Evolutionary conservation across 2,329 filamentous ascomycete genomes (phyloP).

Genomic region (Tricladium varicosporioides): DNA sequence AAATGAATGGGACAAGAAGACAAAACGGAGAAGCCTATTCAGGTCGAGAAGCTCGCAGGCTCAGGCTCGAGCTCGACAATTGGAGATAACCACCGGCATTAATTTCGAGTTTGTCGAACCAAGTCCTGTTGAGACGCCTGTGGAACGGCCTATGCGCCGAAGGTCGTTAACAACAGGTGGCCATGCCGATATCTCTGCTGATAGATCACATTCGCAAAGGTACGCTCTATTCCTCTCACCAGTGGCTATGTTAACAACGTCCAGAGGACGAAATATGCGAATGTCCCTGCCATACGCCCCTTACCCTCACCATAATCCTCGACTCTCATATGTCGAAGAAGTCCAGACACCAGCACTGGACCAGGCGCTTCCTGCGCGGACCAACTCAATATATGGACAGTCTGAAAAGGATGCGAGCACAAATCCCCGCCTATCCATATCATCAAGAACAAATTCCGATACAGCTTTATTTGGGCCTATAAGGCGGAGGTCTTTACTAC

Average conservation of each 20-base stretch:
- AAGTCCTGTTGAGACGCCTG: constrained; percentile 6
- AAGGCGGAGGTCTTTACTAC: constrained; percentile 30
- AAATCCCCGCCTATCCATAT: not conserved
- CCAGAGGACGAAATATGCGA: constrained; percentile 18
- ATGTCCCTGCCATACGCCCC: constrained; percentile 25
- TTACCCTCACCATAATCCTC: constrained; percentile 15
- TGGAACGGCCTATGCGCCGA: constrained; percentile 3
- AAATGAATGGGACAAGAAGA: constrained; percentile 2
- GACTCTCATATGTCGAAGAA: constrained; percentile 31
- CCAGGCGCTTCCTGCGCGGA: constrained; percentile 1
- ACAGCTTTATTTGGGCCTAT: constrained; percentile 28
- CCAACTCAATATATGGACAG: constrained; percentile 7
- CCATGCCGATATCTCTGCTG: not conserved
- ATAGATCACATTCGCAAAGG: constrained; percentile 1
- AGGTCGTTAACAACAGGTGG: constrained; percentile 1
- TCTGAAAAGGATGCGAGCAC: constrained; percentile 2
- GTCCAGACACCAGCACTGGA: constrained; percentile 18
- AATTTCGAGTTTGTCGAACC: constrained; percentile 8
- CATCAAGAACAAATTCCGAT: constrained; percentile 22
- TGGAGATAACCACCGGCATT: constrained; percentile 5
- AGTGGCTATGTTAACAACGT: constrained; percentile 4
- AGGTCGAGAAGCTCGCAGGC: constrained; percentile 26
- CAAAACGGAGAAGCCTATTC: constrained; percentile 26
- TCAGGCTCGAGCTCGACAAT: not conserved
- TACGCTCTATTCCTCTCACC: not conserved